Conservation (phyloP, 768 basidiomycete species). For the Trichaptum fuscoviolaceum region DNA sequence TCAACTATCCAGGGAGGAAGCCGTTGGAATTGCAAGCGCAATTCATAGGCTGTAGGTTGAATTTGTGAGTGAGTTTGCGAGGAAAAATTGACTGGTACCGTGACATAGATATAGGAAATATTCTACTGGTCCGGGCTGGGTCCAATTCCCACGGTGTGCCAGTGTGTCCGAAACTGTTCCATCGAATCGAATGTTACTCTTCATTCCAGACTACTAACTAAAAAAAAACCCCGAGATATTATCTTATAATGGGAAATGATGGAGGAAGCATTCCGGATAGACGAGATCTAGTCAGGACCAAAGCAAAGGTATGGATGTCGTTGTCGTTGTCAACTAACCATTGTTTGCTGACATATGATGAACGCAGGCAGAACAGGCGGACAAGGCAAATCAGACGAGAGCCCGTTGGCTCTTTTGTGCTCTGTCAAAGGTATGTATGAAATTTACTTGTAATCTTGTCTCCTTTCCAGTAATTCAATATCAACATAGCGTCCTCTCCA, state of each 20-base stretch:
- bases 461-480: background rate
- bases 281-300: slow-evolving; percentile 69
- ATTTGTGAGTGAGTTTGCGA: no score
- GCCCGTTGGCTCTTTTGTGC: slow-evolving; percentile 94
- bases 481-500: slow-evolving; percentile 64
- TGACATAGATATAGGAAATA: no score
- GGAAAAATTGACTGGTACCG: no score
- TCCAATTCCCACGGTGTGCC: no score
- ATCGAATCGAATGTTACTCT: background rate
- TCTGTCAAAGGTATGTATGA: slow-evolving; percentile 75
- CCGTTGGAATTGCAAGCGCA: no score
- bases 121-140: no score
- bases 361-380: slow-evolving; percentile 76
- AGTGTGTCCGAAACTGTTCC: no score
- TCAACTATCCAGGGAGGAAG: no score
- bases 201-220: background rate
- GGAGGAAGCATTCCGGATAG: slow-evolving; percentile 86
- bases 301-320: slow-evolving; percentile 49
- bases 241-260: slow-evolving; percentile 69
- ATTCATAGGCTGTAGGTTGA: no score
- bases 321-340: background rate
- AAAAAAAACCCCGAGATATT: background rate
- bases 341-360: slow-evolving; percentile 40
- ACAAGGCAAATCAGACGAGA: slow-evolving; percentile 83
- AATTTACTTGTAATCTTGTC: background rate